Evolutionary conservation across 1,284 basidiomycete species (phyloP), one percentile per base, ranked within the genome.

Genomic region (Leccinum pachyderme): DNA sequence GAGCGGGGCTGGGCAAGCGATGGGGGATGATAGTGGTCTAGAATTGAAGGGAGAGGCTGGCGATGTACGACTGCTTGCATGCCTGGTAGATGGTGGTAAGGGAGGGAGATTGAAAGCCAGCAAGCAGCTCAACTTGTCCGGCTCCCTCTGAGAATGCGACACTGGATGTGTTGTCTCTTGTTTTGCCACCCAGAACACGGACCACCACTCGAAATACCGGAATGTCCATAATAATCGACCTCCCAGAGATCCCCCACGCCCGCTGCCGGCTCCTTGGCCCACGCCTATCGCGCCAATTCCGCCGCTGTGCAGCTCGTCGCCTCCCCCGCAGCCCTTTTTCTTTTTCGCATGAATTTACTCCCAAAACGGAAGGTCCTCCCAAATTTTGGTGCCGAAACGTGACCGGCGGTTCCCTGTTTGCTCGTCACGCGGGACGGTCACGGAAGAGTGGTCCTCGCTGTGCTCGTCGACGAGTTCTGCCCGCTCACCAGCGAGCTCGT

Each of bases 31-130:
- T 83, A 86, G 68, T 82, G 82, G 65, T 82, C 75, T 59, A 86
- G 73, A 61, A 86, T 74, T 58, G 78, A 77, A 59, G 78, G 73
- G 41, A 79, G 79, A 56, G 85, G 73, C 59, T 81, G 80, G 61
- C 74, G 73, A 68, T 87, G 82, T 55, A 84, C 77, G 67, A 81
- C 84, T 57, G 84, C 79, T 76, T 87, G 86, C 83, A 87, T 87
- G 45, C 70, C 77, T 65, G 71, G 13, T 73, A 72, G 74, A 66
- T 77, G 76, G 72, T 78, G 76, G 73, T 74, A 73, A 70, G 71
- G 72, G 67, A 68, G 33, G 53, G 53, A 65, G 65, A 72, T 69
- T 73, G 68, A 73, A 72, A 73, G 70, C 71, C 68, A 72, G 65
- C 71, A 44, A 54, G 67, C 65, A 67, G 66, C 70, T 66, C 59